phyloP scores from a whole-genome alignment of 371 early-diverging fungal species.

The Zychaea mexicana region DNA sequence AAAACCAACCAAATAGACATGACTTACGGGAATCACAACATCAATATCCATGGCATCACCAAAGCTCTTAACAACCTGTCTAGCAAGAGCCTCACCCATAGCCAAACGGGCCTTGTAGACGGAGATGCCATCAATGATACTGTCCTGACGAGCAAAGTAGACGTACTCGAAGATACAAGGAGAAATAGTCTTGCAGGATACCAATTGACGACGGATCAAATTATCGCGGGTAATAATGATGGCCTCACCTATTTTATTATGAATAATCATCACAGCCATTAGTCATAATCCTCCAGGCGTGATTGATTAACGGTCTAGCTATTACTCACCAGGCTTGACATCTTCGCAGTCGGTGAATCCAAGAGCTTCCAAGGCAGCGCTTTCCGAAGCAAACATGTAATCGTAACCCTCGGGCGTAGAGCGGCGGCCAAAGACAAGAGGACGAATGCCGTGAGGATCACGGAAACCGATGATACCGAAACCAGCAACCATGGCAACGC shows the following conservation, averaged over 20 bases:
- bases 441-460: conserved; percentile 96
- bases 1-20: not conserved
- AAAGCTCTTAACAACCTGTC: conserved; percentile 69
- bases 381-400: conserved; percentile 97
- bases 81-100: conserved; percentile 96
- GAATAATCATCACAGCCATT: too few relatives aligned
- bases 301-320: too few relatives aligned
- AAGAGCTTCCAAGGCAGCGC: conserved; percentile 88
- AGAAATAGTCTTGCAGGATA: conserved; percentile 60
- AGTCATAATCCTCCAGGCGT: too few relatives aligned
- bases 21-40: conserved; percentile 91
- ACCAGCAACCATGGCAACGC: conserved; percentile 94
- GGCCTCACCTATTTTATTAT: conserved; percentile 94
- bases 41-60: conserved; percentile 86
- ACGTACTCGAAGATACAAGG: conserved; percentile 99
- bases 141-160: conserved; percentile 97
- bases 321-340: too few relatives aligned
- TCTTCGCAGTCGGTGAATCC: conserved; percentile 89
- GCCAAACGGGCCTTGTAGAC: conserved; percentile 97
- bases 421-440: conserved; percentile 89
- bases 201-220: conserved; percentile 68
- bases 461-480: conserved; percentile 90
- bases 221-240: conserved; percentile 82
- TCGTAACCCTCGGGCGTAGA: conserved; percentile 62
- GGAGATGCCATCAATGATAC: conserved; percentile 96